Evolutionary conservation across 805 yeast species (phyloP).

Genomic region (Debaryomyces maramus): DNA sequence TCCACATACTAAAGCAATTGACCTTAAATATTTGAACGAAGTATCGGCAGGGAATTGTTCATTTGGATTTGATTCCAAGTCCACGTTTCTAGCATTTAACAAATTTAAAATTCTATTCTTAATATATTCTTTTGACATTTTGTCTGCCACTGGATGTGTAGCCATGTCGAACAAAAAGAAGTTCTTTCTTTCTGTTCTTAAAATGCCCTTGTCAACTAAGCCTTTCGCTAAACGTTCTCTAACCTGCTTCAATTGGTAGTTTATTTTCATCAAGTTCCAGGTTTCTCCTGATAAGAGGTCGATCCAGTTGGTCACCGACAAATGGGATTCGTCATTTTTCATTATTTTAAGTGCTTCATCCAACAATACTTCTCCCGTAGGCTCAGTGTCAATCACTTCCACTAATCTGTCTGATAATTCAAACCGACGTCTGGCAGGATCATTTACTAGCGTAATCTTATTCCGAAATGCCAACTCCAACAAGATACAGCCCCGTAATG

Average conservation of each 20-base stretch:
- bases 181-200: slow-evolving; percentile 93
- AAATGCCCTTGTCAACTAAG: slow-evolving; percentile 91
- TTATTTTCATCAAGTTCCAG: slow-evolving; percentile 93
- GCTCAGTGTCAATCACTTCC: slow-evolving; percentile 79
- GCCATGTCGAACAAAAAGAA: slow-evolving; percentile 97
- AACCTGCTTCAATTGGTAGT: slow-evolving; percentile 94
- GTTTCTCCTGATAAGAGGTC: slow-evolving; percentile 94
- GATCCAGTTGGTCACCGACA: slow-evolving; percentile 87
- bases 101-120: slow-evolving; percentile 68
- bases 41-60: slow-evolving; percentile 68
- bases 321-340: slow-evolving; percentile 76
- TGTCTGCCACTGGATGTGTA: slow-evolving; percentile 93
- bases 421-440: slow-evolving; percentile 86
- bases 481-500: slow-evolving; percentile 89
- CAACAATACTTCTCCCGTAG: slow-evolving; percentile 92
- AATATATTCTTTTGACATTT: slow-evolving; percentile 77
- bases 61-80: slow-evolving; percentile 39
- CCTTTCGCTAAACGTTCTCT: slow-evolving; percentile 96
- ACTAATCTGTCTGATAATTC: slow-evolving; percentile 84
- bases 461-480: slow-evolving; percentile 91
- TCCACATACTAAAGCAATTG: slow-evolving; percentile 81
- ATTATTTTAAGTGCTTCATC: slow-evolving; percentile 92
- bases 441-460: slow-evolving; percentile 84
- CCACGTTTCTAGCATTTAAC: slow-evolving; percentile 70
- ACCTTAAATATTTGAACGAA: slow-evolving; percentile 69